These are phyloP conservation scores for Lotmaria passim DNA, from an alignment of 208 protist species.

Conservation along the genomic window DNA sequence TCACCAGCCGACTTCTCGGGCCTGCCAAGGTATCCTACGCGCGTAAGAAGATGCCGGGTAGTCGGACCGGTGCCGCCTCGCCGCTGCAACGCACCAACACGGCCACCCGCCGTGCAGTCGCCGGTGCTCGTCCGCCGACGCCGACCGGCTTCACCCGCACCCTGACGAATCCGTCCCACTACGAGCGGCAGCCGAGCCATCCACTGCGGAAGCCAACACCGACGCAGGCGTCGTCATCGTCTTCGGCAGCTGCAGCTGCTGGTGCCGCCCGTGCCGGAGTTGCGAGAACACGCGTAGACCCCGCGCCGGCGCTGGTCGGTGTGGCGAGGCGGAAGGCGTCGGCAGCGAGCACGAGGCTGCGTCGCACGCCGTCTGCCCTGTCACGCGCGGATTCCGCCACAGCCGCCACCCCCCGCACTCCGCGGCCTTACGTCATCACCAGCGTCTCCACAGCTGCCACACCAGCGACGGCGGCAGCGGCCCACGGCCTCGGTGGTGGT, in stretches of 20 bases:
- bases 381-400: neutral
- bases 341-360: neutral
- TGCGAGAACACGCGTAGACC: slow-evolving; percentile 18
- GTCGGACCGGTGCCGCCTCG: neutral
- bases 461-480: neutral
- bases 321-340: slow-evolving; percentile 9
- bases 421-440: slow-evolving; percentile 26
- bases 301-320: slow-evolving; percentile 29
- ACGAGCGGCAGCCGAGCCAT: slow-evolving; percentile 25
- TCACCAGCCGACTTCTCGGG: neutral
- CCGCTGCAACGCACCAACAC: slow-evolving; percentile 34
- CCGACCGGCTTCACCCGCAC: slow-evolving; percentile 17
- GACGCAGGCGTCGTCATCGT: neutral
- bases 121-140: neutral
- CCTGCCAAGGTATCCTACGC: neutral
- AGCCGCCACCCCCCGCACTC: slow-evolving; percentile 16
- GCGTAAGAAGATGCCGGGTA: slow-evolving; percentile 2
- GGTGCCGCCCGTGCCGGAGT: neutral
- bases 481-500: neutral
- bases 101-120: neutral
- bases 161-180: slow-evolving; percentile 8
- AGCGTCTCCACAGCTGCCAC: slow-evolving; percentile 31
- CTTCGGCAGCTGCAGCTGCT: neutral
- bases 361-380: slow-evolving; percentile 20
- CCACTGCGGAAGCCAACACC: neutral